A percentile compares a stretch with the other conserved stretches of the same genome.
Conservation (phyloP, 371 early-diverging fungal species). For the Choanephora cucurbitarum region DNA sequence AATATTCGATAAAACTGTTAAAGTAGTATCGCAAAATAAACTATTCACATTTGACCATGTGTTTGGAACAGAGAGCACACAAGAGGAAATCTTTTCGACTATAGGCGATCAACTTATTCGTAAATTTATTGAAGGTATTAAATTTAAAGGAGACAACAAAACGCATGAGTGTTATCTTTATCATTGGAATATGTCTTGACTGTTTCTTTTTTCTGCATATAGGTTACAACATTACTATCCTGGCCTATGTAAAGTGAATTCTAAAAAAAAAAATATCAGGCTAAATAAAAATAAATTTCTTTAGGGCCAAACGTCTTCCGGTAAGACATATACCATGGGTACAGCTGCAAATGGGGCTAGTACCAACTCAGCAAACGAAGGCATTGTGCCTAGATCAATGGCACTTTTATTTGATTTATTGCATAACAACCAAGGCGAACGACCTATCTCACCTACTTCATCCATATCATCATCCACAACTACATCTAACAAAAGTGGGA, state of each 20-base stretch:
- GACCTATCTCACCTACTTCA: conserved; percentile 25
- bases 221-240: conserved; percentile 89
- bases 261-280: neutral
- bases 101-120: conserved; percentile 29
- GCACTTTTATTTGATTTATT: conserved; percentile 63
- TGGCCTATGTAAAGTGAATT: conserved; percentile 81
- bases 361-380: conserved; percentile 55
- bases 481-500: conserved; percentile 13
- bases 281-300: neutral
- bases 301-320: conserved; percentile 83
- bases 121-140: conserved; percentile 26
- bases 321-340: conserved; percentile 99
- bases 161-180: neutral
- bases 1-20: conserved; percentile 26
- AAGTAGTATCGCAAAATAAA: conserved; percentile 36
- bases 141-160: neutral
- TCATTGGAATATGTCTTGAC: neutral
- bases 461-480: conserved; percentile 28
- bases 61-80: conserved; percentile 33
- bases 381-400: conserved; percentile 89
- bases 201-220: neutral
- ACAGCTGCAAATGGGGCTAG: conserved; percentile 70
- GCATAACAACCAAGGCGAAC: neutral
- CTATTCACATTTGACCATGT: conserved; percentile 39
- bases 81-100: conserved; percentile 29